Evolutionary conservation across 768 basidiomycete genomes (phyloP).

Genomic region (Cytidiella melzeri): DNA sequence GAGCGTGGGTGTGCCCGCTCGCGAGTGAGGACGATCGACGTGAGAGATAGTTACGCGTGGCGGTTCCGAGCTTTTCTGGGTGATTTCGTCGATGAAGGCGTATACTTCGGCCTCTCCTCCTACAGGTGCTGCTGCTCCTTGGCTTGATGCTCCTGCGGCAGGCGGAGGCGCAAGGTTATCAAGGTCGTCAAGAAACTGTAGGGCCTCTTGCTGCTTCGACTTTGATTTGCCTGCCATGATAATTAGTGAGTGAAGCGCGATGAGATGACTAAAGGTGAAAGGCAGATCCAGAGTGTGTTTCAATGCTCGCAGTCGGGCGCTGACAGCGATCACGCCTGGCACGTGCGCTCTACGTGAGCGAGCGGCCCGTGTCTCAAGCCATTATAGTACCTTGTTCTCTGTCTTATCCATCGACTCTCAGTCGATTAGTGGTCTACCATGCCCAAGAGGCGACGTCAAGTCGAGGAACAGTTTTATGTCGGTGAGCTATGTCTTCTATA

Average conservation of each 20-base stretch:
- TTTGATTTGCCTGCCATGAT: slow-evolving; percentile 46
- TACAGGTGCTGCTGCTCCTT: slow-evolving; percentile 15
- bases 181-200: slow-evolving; percentile 90
- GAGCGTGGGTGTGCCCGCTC: slow-evolving; percentile 64
- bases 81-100: slow-evolving; percentile 92
- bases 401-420: background rate
- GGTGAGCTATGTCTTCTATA: slow-evolving; percentile 13
- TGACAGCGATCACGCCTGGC: too few species aligned
- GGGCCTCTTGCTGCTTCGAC: slow-evolving; percentile 83
- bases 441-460: slow-evolving; percentile 5
- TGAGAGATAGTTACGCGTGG: slow-evolving; percentile 53
- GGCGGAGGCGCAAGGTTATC: slow-evolving; percentile 55
- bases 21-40: slow-evolving; percentile 52
- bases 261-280: background rate
- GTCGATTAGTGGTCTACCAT: background rate
- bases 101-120: slow-evolving; percentile 73
- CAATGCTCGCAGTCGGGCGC: too few species aligned
- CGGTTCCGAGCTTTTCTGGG: slow-evolving; percentile 82
- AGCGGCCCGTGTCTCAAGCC: background rate
- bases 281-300: background rate
- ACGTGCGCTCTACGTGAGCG: background rate
- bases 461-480: slow-evolving; percentile 20
- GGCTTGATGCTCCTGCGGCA: slow-evolving; percentile 15
- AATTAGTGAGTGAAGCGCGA: background rate
- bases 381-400: background rate